These are phyloP conservation scores for Neonectria faginata DNA, from an alignment of 2,329 filamentous ascomycete species.

Conservation along the genomic window DNA sequence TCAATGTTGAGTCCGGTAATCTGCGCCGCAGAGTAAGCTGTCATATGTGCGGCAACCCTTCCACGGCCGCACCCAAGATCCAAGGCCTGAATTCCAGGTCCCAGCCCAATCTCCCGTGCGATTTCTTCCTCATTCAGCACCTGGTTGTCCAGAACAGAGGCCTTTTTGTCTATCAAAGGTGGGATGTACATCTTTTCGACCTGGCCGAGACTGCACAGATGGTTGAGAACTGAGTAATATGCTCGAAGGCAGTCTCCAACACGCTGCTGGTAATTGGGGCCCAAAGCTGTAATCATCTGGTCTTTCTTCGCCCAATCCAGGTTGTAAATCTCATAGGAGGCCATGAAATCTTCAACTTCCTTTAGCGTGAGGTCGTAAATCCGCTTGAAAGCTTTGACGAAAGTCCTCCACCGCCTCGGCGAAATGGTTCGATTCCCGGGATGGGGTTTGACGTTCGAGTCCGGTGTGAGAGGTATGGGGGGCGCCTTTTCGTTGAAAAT, in stretches of 20 bases:
- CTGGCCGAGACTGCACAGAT: conserved; percentile 23
- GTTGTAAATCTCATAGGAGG: conserved; percentile 28
- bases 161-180: conserved; percentile 24
- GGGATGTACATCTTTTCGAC: conserved; percentile 31
- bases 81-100: conserved; percentile 15
- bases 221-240: conserved; percentile 26
- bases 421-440: conserved; percentile 7
- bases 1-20: conserved; percentile 26
- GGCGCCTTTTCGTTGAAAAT: conserved; percentile 15
- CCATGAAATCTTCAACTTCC: conserved; percentile 26
- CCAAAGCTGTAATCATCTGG: conserved; percentile 20
- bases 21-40: conserved; percentile 16
- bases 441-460: neutral
- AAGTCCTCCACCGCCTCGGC: conserved; percentile 19
- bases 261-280: conserved; percentile 18
- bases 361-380: conserved; percentile 17
- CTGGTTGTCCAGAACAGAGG: conserved; percentile 23
- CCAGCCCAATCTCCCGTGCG: conserved; percentile 11
- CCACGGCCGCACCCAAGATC: conserved; percentile 27
- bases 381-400: conserved; percentile 23
- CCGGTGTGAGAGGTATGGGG: neutral
- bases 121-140: conserved; percentile 22
- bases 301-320: conserved; percentile 23
- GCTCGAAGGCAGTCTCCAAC: conserved; percentile 23
- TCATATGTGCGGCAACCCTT: conserved; percentile 26